Evolutionary conservation across 441 rosid species (phyloP).

Genomic region (Viola pubescens): DNA sequence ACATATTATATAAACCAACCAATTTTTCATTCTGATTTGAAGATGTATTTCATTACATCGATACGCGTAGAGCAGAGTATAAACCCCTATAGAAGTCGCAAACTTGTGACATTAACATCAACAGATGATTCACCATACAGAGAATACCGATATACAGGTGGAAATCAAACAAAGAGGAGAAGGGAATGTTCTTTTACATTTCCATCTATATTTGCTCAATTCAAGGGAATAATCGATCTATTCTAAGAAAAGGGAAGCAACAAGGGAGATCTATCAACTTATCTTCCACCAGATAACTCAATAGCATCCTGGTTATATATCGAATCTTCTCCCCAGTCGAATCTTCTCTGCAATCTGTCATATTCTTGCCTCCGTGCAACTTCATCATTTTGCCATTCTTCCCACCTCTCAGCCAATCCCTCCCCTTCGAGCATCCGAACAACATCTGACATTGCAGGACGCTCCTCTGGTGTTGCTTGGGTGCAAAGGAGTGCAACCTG

Average conservation of each 20-base stretch:
- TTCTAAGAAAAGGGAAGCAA: conserved; percentile 5
- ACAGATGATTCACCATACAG: not conserved
- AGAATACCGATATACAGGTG: not conserved
- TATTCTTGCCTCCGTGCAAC: conserved; percentile 77
- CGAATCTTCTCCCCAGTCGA: conserved; percentile 84
- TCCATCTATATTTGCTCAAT: not conserved
- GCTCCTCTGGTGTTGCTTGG: conserved; percentile 74
- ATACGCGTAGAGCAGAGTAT: no score
- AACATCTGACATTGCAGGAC: conserved; percentile 89
- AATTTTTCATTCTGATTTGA: no score
- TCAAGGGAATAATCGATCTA: conserved; percentile 8
- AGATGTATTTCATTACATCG: no score
- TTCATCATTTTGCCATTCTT: conserved; percentile 90
- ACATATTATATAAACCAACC: no score
- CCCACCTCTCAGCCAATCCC: conserved; percentile 94
- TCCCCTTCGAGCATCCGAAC: conserved; percentile 97
- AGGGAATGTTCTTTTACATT: not conserved
- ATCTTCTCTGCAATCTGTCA: conserved; percentile 72
- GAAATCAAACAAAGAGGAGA: not conserved
- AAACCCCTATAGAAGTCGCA: not conserved
- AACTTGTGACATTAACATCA: not conserved
- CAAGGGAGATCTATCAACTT: conserved; percentile 11
- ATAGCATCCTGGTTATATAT: conserved; percentile 69
- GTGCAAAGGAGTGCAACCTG: conserved; percentile 85
- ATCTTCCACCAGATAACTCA: conserved; percentile 91